Base-by-base conservation (phyloP, 1,284 basidiomycete genomes). In the Trichosporon faecale region DNA sequence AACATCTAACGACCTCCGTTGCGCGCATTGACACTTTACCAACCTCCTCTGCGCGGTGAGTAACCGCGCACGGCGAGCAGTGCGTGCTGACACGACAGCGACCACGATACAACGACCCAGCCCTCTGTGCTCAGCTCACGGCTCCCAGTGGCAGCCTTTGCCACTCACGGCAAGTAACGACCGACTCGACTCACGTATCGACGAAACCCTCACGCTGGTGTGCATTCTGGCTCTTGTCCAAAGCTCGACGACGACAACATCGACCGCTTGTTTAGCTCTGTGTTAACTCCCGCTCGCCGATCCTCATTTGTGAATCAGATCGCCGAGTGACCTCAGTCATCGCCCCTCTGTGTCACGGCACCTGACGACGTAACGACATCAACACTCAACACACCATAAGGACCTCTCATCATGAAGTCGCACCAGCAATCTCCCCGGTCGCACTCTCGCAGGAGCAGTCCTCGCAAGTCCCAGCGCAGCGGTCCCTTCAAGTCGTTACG, bases 251-350 rank as follows among this genome's bases (percentile, higher is more conserved):
- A 61, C 57, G 7, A 3, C 27, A n/a, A 16, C 25, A 29, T 33
- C 57, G 29, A 31, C 57, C 3, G 23, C 57, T 55, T 61, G 57
- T 61, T 31, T 33, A 61, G 57, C 29, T 16, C 52, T 29, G 27
- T 61, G 27, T 61, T 61, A 18, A 25, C 2, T 31, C 57, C 29
- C 57, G 27, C 2, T 33, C 57, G 57, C 18, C 57, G 29, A 61
- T 61, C 57, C 29, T 61, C 57, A 33, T 61, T 61, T 61, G 57
- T 61, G 57, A 61, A 61, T 61, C 57, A 31, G 57, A 61, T 61
- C 57, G 29, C 33, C 57, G 8, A 12, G 27, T 31, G 3, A 5
- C 21, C 27, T 27, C 52, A 25, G 6, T 2, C 52, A 12, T 11
- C 52, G 11, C 14, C 52, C 25, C 52, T 57, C 29, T 18, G 57